Evolutionary conservation across 139 green algal genomes (phyloP).

Genomic region (Coccomyxa sp.): DNA sequence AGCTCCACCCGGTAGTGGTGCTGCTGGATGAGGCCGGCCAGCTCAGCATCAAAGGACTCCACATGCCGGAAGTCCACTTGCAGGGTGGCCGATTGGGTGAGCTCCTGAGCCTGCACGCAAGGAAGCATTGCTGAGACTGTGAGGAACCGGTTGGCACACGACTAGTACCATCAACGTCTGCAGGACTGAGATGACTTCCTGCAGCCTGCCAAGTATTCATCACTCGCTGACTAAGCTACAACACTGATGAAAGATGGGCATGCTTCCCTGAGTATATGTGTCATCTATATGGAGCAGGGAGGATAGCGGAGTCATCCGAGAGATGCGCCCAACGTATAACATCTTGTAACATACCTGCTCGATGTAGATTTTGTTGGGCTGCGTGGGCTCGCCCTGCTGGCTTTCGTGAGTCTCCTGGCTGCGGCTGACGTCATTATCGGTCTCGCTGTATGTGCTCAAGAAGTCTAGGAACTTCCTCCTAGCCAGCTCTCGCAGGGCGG

Average conservation of each 20-base stretch:
- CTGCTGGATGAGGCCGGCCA: slow-evolving; percentile 48
- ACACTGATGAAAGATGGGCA: neutral
- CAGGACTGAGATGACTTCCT: neutral
- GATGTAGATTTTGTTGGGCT: slow-evolving; percentile 19
- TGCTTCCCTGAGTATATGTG: neutral
- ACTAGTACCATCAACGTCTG: neutral
- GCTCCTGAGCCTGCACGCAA: slow-evolving; percentile 13
- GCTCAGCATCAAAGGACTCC: slow-evolving; percentile 48
- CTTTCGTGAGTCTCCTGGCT: slow-evolving; percentile 3
- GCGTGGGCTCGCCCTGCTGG: neutral
- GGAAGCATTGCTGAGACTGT: neutral
- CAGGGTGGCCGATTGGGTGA: slow-evolving; percentile 58
- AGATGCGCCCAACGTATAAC: neutral
- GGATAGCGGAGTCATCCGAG: neutral
- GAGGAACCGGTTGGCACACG: neutral
- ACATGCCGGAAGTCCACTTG: slow-evolving; percentile 80
- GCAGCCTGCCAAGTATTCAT: neutral
- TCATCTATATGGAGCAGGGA: neutral
- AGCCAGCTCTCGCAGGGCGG: slow-evolving; percentile 1
- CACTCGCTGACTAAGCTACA: neutral
- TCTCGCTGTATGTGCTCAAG: slow-evolving; percentile 13
- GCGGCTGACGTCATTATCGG: neutral
- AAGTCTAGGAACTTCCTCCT: slow-evolving; percentile 25
- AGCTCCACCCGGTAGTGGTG: slow-evolving; percentile 68
- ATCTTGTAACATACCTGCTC: slow-evolving; percentile 22